Evolutionary conservation across 116 monocot genomes (phyloP).

Genomic region (Phalaenopsis hybrid): DNA sequence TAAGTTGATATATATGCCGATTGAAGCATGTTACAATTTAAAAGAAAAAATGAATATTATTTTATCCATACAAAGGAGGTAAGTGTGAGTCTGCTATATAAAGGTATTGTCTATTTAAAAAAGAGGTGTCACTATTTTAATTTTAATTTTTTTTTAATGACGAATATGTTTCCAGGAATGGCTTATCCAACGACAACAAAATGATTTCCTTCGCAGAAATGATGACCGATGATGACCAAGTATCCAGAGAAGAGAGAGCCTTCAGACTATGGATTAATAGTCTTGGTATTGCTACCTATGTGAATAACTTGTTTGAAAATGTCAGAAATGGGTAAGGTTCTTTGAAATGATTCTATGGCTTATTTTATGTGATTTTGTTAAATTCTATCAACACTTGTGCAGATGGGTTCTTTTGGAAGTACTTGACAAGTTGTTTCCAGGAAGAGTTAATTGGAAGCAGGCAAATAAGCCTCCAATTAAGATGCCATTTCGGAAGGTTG

Average conservation of each 20-base stretch:
- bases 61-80: not conserved
- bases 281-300: slow-evolving; percentile 69
- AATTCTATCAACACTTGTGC: slow-evolving; percentile 16
- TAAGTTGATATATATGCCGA: not conserved
- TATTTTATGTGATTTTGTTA: slow-evolving; percentile 5
- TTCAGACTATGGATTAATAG: slow-evolving; percentile 96
- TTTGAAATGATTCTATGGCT: slow-evolving; percentile 6
- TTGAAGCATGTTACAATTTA: not conserved
- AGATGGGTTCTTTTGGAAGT: slow-evolving; percentile 58
- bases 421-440: slow-evolving; percentile 56
- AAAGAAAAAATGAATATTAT: not conserved
- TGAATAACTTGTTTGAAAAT: slow-evolving; percentile 94
- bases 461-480: slow-evolving; percentile 62
- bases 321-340: slow-evolving; percentile 74
- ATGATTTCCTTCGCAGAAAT: slow-evolving; percentile 50
- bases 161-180: slow-evolving; percentile 55
- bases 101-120: not conserved
- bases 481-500: slow-evolving; percentile 57
- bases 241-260: slow-evolving; percentile 82
- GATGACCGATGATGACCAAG: slow-evolving; percentile 54
- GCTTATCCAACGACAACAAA: slow-evolving; percentile 65
- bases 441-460: slow-evolving; percentile 55
- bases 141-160: no score
- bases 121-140: no score
- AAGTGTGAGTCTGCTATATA: not conserved